Base-by-base conservation (phyloP, 2,329 filamentous ascomycete genomes). In the Bertia moriformis region DNA sequence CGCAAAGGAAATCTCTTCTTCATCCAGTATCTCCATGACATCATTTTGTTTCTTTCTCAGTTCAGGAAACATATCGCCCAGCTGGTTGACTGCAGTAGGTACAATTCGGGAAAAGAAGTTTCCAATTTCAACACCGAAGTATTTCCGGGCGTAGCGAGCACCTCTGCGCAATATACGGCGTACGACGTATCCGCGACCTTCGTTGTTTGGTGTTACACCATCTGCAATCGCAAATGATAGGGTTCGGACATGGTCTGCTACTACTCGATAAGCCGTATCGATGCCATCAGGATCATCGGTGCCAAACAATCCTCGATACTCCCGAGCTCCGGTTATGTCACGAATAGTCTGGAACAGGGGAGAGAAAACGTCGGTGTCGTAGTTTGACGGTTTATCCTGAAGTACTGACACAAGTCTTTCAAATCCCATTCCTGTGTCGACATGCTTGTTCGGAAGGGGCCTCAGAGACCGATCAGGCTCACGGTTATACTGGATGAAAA, bases 401-500 rank as follows among this genome's bases (percentile, higher is more conserved):
- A 98, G 74, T 2, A 93, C 78, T 20, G 86, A 94, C 18, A 98
- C 91, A 39, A 98, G 63, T 43, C 91, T 78, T 65, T 98, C 91
- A 54, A 86, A 98, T 24, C 91, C 91, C 81, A 98, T 83, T 45
- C 91, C 91, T 5, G 91, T 98, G 55, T 98, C 91, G 46, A 98
- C 75, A 60, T 98, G 91, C 67, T 94, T 93, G 49, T 85, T 88
- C 4, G 91, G 91, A 13, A 98, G 69, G 3, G 84, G 62, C 56
- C 83, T 84, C 44, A 98, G 65, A 27, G 82, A 87, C 53, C 73
- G 77, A 58, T 96, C 91, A 45, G 82, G 71, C 60, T 96, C 89
- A 48, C 91, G 78, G 60, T 98, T 93, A 61, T 83, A 98, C 61
- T 96, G 89, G 51, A 98, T 98, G 61, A 96, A 98, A 47, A 98